Conservation (phyloP, 371 early-diverging fungal species). For the Apophysomyces elegans region DNA sequence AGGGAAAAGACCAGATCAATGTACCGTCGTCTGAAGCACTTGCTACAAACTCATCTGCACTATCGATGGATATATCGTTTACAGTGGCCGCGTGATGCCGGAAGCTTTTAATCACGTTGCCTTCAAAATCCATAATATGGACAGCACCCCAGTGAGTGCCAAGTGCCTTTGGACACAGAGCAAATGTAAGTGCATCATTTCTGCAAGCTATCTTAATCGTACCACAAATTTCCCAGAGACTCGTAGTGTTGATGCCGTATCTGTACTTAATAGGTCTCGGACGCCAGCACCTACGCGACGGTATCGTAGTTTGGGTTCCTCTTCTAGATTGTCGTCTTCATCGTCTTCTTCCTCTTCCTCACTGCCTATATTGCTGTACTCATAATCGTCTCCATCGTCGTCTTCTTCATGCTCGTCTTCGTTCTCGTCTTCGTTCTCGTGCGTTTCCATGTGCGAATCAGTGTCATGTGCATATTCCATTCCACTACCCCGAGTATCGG, state of each 20-base stretch:
- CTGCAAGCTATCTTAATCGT: slow-evolving; percentile 11
- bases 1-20: neutral
- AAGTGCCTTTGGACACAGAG: slow-evolving; percentile 63
- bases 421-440: slow-evolving; percentile 23
- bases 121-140: slow-evolving; percentile 90
- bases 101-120: slow-evolving; percentile 83
- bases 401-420: slow-evolving; percentile 26
- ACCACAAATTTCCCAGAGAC: slow-evolving; percentile 88
- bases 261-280: slow-evolving; percentile 80
- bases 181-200: neutral
- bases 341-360: slow-evolving; percentile 50
- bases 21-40: slow-evolving; percentile 93
- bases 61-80: slow-evolving; percentile 83
- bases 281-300: slow-evolving; percentile 79
- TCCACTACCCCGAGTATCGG: slow-evolving; percentile 39
- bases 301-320: slow-evolving; percentile 91
- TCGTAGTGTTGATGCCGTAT: slow-evolving; percentile 79
- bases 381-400: slow-evolving; percentile 15
- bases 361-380: slow-evolving; percentile 31
- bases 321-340: slow-evolving; percentile 68
- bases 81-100: slow-evolving; percentile 83
- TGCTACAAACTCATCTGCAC: slow-evolving; percentile 86
- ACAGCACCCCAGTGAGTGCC: slow-evolving; percentile 96
- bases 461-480: slow-evolving; percentile 32
- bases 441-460: slow-evolving; percentile 21